These are phyloP conservation scores for Prunus salicina DNA, from an alignment of 306 rosid genomes.

Conservation along the genomic window DNA sequence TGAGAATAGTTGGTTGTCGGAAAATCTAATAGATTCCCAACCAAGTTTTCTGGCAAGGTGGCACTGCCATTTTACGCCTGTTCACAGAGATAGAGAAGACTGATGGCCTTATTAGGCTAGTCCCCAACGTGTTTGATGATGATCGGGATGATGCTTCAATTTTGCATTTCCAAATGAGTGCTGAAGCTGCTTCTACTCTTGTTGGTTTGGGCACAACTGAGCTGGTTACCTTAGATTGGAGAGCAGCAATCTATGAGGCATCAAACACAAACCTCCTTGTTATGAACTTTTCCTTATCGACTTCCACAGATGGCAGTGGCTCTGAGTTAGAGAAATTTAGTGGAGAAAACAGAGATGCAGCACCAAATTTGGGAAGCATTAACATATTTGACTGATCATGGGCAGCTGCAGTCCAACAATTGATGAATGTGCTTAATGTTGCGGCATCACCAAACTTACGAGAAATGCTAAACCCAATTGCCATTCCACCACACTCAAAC, in stretches of 20 bases:
- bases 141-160: constrained; percentile 11
- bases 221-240: constrained; percentile 27
- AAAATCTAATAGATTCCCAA: constrained; percentile 1
- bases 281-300: constrained; percentile 12
- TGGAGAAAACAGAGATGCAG: background rate
- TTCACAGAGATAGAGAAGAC: constrained; percentile 27
- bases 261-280: constrained; percentile 40
- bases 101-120: background rate
- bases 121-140: too few species aligned
- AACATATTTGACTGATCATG: background rate
- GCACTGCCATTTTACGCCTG: constrained; percentile 21
- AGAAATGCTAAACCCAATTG: background rate
- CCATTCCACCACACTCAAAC: background rate
- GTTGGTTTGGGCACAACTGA: constrained; percentile 18
- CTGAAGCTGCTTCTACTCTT: constrained; percentile 37
- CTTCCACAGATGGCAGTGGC: background rate
- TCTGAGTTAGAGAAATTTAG: background rate
- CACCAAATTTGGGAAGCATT: background rate
- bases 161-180: constrained; percentile 26
- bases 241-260: constrained; percentile 20
- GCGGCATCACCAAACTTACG: background rate
- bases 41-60: background rate
- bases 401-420: background rate
- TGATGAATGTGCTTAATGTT: background rate
- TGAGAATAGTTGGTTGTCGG: background rate